Evolutionary conservation across 2,329 filamentous ascomycete species (phyloP).

Genomic region (Capronia epimyces): DNA sequence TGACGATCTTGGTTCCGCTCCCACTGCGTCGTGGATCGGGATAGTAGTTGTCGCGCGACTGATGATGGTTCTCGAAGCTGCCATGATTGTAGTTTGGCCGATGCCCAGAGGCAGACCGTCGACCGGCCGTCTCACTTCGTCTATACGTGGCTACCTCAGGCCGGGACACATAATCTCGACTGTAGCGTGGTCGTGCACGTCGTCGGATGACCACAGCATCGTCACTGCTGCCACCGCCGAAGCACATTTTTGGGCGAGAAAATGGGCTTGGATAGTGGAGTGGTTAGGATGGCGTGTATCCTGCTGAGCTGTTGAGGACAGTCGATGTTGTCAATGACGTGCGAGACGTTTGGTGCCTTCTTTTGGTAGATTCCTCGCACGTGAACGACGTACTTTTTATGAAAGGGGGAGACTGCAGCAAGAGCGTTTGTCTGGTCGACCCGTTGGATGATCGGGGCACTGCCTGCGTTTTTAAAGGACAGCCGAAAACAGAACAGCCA

Average conservation of each 20-base stretch:
- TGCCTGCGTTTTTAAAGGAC: too few species aligned
- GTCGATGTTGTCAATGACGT: too few species aligned
- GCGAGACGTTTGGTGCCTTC: too few species aligned
- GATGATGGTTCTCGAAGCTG: constrained; percentile 7
- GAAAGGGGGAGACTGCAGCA: too few species aligned
- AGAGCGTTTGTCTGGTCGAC: too few species aligned
- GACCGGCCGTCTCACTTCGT: constrained; percentile 17
- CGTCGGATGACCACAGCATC: constrained; percentile 21
- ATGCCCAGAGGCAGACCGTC: constrained; percentile 22
- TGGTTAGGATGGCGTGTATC: background rate
- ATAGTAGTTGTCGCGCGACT: constrained; percentile 6
- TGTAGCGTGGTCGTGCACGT: constrained; percentile 21
- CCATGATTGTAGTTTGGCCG: constrained; percentile 8
- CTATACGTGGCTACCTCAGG: constrained; percentile 22
- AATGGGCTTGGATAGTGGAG: background rate
- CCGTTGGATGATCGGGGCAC: too few species aligned
- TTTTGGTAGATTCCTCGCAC: too few species aligned
- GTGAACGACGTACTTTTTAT: too few species aligned
- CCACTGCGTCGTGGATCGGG: constrained; percentile 18
- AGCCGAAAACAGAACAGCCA: background rate
- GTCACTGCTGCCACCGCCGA: constrained; percentile 18
- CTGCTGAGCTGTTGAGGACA: background rate
- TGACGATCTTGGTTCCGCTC: constrained; percentile 19
- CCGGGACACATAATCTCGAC: constrained; percentile 24
- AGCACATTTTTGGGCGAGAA: constrained; percentile 19